phyloP scores from a whole-genome alignment of 2,329 filamentous ascomycete genomes.

The Talaromyces atroroseus region DNA sequence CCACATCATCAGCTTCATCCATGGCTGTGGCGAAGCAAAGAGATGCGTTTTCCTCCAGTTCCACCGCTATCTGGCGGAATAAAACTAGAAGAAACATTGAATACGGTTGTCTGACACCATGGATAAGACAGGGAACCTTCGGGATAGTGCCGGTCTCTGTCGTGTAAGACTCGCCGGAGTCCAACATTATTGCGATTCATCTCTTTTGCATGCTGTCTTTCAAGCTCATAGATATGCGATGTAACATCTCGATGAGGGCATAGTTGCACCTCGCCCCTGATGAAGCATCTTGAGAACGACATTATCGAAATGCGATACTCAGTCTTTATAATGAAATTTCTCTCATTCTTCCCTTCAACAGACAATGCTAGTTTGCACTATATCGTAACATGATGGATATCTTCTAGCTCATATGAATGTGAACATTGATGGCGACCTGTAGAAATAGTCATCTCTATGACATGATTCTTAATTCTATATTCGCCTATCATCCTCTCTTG shows the following conservation, averaged over 20 bases:
- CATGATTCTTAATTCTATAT: neutral
- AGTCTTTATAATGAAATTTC: neutral
- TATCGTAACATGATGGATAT: too few species aligned
- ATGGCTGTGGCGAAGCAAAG: neutral
- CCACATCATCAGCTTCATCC: neutral
- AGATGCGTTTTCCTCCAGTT: neutral
- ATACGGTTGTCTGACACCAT: neutral
- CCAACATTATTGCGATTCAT: neutral
- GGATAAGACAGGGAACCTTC: neutral
- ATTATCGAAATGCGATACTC: neutral
- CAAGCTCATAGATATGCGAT: neutral
- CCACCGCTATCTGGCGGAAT: fast-evolving
- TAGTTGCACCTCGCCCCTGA: neutral
- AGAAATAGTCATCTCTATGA: neutral
- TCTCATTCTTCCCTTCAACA: neutral
- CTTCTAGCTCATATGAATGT: neutral
- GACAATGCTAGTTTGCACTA: neutral
- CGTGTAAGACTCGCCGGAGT: neutral
- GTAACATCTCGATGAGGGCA: neutral
- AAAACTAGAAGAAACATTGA: neutral
- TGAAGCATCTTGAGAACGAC: too few species aligned
- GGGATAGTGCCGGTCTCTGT: neutral
- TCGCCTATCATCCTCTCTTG: neutral
- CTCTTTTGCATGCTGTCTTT: neutral
- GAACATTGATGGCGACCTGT: neutral